These are phyloP conservation scores for Ustilago hordei DNA, from an alignment of 1,284 basidiomycete species.

Conservation along the genomic window DNA sequence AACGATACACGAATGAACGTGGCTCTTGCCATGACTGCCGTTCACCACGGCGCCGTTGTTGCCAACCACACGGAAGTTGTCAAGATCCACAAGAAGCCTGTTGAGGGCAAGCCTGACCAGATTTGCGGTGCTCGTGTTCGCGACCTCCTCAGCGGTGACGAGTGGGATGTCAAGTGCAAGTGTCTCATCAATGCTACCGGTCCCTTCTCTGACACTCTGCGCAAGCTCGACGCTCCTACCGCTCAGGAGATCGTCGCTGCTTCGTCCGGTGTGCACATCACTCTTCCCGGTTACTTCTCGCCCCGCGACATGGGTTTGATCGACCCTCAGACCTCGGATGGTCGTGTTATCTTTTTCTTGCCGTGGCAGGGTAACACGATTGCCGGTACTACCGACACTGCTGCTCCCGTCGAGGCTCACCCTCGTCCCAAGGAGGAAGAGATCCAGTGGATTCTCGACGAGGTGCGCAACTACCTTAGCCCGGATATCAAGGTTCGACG, in stretches of 20 bases:
- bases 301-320: slow-evolving; percentile 94
- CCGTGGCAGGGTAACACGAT: slow-evolving; percentile 99
- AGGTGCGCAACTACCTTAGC: slow-evolving; percentile 86
- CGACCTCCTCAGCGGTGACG: slow-evolving; percentile 85
- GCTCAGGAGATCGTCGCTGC: slow-evolving; percentile 90
- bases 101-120: slow-evolving; percentile 73
- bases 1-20: slow-evolving; percentile 99
- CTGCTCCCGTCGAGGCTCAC: slow-evolving; percentile 81
- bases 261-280: slow-evolving; percentile 94
- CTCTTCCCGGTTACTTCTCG: slow-evolving; percentile 95
- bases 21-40: slow-evolving; percentile 85
- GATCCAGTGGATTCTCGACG: slow-evolving; percentile 95
- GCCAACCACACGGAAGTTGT: slow-evolving; percentile 93
- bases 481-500: slow-evolving; percentile 93
- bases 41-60: slow-evolving; percentile 88
- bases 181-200: slow-evolving; percentile 97
- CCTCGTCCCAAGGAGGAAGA: slow-evolving; percentile 91
- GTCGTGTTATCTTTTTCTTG: slow-evolving; percentile 97
- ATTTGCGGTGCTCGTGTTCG: slow-evolving; percentile 82
- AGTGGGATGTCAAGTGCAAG: slow-evolving; percentile 86
- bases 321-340: slow-evolving; percentile 94
- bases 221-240: slow-evolving; percentile 84
- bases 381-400: slow-evolving; percentile 94
- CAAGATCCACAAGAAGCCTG: slow-evolving; percentile 77
- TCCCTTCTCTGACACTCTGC: slow-evolving; percentile 88